Percentiles rank a stretch among this genome's conserved stretches.
Conservation (phyloP, 148 eudicot genomes). For the Linanthus parryae region DNA sequence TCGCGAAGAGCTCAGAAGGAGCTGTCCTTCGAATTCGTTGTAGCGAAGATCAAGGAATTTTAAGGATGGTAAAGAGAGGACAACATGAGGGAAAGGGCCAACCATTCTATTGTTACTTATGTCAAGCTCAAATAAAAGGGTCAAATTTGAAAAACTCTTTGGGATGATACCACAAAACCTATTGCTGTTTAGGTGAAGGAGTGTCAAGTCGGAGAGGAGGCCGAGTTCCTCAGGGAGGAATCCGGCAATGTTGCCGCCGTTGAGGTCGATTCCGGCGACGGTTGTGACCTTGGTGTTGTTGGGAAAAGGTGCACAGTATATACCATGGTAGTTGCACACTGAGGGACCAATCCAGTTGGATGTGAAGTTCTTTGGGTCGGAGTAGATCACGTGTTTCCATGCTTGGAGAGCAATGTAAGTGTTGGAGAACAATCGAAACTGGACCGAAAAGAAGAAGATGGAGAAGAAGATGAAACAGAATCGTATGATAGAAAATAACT, state of each 20-base stretch:
- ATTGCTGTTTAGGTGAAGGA: constrained; percentile 56
- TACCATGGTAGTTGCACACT: constrained; percentile 60
- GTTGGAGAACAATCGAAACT: too few relatives aligned
- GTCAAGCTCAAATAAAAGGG: constrained; percentile 52
- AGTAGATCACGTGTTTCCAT: constrained; percentile 57
- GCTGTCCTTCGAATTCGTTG: constrained; percentile 67
- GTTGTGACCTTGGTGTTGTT: constrained; percentile 20
- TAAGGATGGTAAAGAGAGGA: constrained; percentile 46
- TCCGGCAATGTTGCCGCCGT: constrained; percentile 57
- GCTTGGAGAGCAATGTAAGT: constrained; percentile 61
- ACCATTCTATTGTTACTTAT: constrained; percentile 61
- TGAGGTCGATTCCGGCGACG: constrained; percentile 62
- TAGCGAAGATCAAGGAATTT: constrained; percentile 53
- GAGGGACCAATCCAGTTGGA: constrained; percentile 55
- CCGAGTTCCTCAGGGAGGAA: constrained; percentile 51
- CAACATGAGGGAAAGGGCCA: constrained; percentile 58
- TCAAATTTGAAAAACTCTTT: constrained; percentile 30
- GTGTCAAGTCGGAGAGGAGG: constrained; percentile 51
- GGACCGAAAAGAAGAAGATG: too few relatives aligned
- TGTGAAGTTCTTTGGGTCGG: constrained; percentile 63
- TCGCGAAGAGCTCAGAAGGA: constrained; percentile 47
- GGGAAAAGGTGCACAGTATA: constrained; percentile 39
- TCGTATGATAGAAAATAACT: too few relatives aligned
- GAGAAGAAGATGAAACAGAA: too few relatives aligned
- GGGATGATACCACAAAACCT: constrained; percentile 69